Evolutionary conservation across 2,329 filamentous ascomycete genomes (phyloP).

Genomic region (Fusarium keratoplasticum): DNA sequence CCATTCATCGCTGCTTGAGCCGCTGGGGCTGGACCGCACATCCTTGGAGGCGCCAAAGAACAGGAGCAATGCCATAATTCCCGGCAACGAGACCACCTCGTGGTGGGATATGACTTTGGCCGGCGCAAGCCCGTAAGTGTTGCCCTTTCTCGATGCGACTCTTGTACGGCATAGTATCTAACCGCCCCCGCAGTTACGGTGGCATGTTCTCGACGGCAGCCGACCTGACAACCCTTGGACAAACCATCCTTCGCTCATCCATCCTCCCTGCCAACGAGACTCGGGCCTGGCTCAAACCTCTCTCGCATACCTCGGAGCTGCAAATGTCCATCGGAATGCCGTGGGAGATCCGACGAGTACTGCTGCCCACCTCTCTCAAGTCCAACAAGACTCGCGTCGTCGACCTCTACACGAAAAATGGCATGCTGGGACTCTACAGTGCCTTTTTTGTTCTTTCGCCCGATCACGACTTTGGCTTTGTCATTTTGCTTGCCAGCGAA

Average conservation of each 20-base stretch:
- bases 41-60: constrained; percentile 9
- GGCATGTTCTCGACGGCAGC: constrained; percentile 7
- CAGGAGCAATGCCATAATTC: constrained; percentile 12
- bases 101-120: constrained; percentile 3
- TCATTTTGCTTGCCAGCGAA: constrained; percentile 25
- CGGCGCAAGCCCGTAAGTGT: constrained; percentile 4
- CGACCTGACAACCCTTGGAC: neutral
- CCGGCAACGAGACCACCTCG: neutral
- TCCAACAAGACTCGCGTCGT: constrained; percentile 50
- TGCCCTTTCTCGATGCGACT: neutral
- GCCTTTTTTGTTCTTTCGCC: constrained; percentile 54
- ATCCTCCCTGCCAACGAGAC: neutral
- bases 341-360: constrained; percentile 58
- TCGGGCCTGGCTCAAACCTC: constrained; percentile 56
- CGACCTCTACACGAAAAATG: constrained; percentile 59
- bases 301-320: constrained; percentile 49
- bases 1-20: neutral
- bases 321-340: constrained; percentile 54
- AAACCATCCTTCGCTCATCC: constrained; percentile 2
- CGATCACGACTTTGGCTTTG: constrained; percentile 52
- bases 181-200: neutral
- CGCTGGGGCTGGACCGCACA: constrained; percentile 4
- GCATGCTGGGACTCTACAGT: constrained; percentile 53
- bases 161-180: neutral
- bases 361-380: neutral